Base-by-base conservation (phyloP, 2,329 filamentous ascomycete genomes). In the Microcyclosporella mali region DNA sequence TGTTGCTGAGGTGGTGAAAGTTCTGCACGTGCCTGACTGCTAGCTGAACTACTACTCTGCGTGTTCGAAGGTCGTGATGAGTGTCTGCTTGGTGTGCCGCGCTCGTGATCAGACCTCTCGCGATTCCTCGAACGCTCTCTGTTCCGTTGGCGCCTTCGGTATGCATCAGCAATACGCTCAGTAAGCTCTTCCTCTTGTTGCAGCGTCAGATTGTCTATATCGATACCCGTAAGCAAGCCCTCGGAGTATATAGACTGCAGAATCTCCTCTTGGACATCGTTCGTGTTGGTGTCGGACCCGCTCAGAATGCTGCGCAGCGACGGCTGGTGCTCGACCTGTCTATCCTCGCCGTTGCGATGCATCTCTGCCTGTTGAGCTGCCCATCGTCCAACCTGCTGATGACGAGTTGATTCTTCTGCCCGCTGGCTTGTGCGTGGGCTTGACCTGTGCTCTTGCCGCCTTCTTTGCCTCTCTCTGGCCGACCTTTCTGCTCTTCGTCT, bases 151-250 rank as follows among this genome's bases (percentile, higher is more conserved):
- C 87, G 75, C 48, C 86, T 77, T 45, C 86, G 74, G 59, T 94
- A 95, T 2, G 88, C 88, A 57, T 94, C 86, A 2, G 88, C 89
- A 55, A 97, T 95, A 46, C 85, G 81, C 58, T 90, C 85, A 51
- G 86, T 94, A 12, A 97, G 79, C 58, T 94, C 87, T 57, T 95
- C 88, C 60, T 95, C 88, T 57, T 88, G 85, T 37, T 72, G 79
- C 12, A 88, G 74, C 49, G 90, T 88, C 41, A 95, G 81, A 51
- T 89, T 89, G 56, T 92, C 85, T 42, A 95, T 69, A 60, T 95
- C 89, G 35, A 95, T 80, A 14, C 88, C 89, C 56, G 95, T 87
- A 27, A 95, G 66, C 15, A 95, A 68, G 0, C 90, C 88, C 59
- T 95, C 88, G 51, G 90, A 84, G 53, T 89, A 77, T 46, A 94